Evolutionary conservation across 129 eudicot genomes (phyloP), one percentile per base, ranked within the genome.

Genomic region (Saposhnikovia divaricata): DNA sequence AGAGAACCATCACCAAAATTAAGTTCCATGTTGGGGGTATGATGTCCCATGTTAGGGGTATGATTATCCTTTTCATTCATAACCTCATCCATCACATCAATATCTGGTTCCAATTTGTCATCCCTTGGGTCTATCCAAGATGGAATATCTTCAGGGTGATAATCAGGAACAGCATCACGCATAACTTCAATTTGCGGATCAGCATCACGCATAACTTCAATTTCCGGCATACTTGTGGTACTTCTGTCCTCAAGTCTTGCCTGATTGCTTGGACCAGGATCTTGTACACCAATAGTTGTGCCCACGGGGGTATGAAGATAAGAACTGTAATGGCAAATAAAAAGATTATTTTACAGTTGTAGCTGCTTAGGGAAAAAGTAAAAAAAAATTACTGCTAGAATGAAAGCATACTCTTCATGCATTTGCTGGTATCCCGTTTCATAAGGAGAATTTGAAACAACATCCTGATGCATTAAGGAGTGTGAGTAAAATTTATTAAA

Each of bases 361-460:
- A 40, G 40, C 74, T 43, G 5, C 16, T 18, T 76, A 66, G 76
- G 0, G 80, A 45, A 77, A 43, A 40, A 15, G 38, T 11, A 5
- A 25, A 28, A 31, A 31, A 25, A 19, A 46, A 37, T 2, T 72
- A 44, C 34, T 21, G n/a, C 5, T 14, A 71, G 37, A 37, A 21
- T 68, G 11, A 68, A 55, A 70, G 42, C 90, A 51, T 90, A 94
- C 98, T 79, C 90, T 85, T 82, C 91, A 77, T 85, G 91, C 87
- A 89, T 79, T 27, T 80, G 87, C 70, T 53, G 65, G 53, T 83
- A 73, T 45, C 85, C 88, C 70, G 85, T 72, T 72, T 80, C 86
- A 45, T 80, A 71, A 31, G 39, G 4, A 68, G 73, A 68, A 28
- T 68, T 68, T 31, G 73, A 28, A 68, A 31, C 72, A 66, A 28